Base-by-base conservation (phyloP, 805 yeast genomes). In the Saturnispora quitensis region DNA sequence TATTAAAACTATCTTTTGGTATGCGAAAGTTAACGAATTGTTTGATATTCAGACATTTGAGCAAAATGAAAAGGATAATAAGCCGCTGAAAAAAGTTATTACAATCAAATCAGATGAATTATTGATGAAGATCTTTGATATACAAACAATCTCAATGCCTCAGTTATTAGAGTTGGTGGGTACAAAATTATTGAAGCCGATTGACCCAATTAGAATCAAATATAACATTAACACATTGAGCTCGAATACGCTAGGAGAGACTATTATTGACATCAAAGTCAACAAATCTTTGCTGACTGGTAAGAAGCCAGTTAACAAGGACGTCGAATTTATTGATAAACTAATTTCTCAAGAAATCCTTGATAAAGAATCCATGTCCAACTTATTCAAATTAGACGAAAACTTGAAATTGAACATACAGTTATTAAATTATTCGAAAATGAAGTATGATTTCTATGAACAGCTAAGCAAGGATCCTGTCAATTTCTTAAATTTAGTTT, bases 181-280 rank as follows among this genome's bases (percentile, higher is more conserved):
- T 18, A 81, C 80, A 5, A 82, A 79, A 56, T 87, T 90, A 62
- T 69, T 86, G 53, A 68, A 73, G 28, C 97, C 96, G 17, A 72
- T 87, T 13, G 84, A 83, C 54, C 98, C 99, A 24, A 80, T 93
- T 35, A 77, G 75, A 40, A 60, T 93, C 18, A 84, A 84, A 54
- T 90, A 89, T 67, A 80, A 79, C 47, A 77, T 93, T 35, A 77
- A 82, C 61, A 90, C 95, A 1, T 85, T 85, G 53, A 79, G 76
- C 56, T 86, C 89, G 38, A 74, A 87, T 2, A 87, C 91, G 2
- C 71, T 86, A 53, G 96, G 97, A 27, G 95, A 88, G 42, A 71
- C 81, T 2, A 84, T 86, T 5, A 73, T 85, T 53, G 99, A 93
- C 63, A 73, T 93, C 47, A 82, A 79, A 55, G 81, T 86, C 70